Conservation (phyloP, 2,329 filamentous ascomycete species). For the Sclerotinia trifoliorum region DNA sequence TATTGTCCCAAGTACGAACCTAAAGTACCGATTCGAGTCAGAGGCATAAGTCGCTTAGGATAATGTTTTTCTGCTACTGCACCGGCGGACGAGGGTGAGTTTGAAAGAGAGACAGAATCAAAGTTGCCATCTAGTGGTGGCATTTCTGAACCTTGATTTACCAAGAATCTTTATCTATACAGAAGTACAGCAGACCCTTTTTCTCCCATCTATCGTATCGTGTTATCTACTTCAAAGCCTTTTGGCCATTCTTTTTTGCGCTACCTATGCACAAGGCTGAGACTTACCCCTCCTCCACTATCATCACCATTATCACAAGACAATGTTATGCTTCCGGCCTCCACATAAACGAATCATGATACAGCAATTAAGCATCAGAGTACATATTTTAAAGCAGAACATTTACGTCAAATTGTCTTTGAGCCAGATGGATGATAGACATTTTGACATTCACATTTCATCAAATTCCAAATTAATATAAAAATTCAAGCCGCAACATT, state of each 20-base stretch:
- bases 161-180: not conserved
- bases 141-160: not conserved
- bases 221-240: not conserved
- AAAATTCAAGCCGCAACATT: not conserved
- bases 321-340: not conserved
- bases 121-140: slow-evolving; percentile 12
- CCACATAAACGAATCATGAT: not conserved
- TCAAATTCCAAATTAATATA: not conserved
- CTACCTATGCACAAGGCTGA: slow-evolving; percentile 8
- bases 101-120: not conserved
- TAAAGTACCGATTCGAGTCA: slow-evolving; percentile 10
- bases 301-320: slow-evolving; percentile 10
- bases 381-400: not conserved
- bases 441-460: not conserved
- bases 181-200: not conserved
- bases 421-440: not conserved
- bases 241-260: not conserved
- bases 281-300: slow-evolving; percentile 1
- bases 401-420: not conserved
- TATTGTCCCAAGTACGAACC: not conserved
- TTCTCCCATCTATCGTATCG: not conserved
- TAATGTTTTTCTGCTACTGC: not conserved
- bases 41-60: not conserved
- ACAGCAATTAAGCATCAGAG: not conserved
- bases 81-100: not conserved